A percentile compares a stretch with the other conserved stretches of the same genome.
These are phyloP conservation scores for Arthrinium puccinioides DNA, from an alignment of 2,329 filamentous ascomycete genomes.

Conservation along the genomic window DNA sequence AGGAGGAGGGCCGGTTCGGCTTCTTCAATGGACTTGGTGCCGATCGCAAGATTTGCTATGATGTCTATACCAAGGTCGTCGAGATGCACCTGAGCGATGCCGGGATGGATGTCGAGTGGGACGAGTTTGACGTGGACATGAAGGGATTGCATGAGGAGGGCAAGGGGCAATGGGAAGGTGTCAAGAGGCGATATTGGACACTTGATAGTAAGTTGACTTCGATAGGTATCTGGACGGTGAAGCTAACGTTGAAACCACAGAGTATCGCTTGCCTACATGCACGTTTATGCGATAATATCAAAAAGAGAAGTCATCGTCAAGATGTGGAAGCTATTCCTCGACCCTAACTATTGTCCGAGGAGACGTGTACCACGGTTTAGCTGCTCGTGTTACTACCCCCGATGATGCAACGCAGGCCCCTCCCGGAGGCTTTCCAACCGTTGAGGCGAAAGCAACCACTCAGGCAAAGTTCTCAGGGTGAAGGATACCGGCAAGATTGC, in stretches of 20 bases:
- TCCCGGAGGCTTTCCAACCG: no score
- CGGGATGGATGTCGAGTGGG: slow-evolving; percentile 84
- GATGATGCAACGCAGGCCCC: no score
- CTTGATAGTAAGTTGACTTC: slow-evolving; percentile 52
- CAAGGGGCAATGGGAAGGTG: slow-evolving; percentile 77
- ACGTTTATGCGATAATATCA: slow-evolving; percentile 57
- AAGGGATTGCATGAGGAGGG: slow-evolving; percentile 56
- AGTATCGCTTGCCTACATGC: slow-evolving; percentile 68
- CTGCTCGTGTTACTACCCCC: no score
- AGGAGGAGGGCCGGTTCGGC: slow-evolving; percentile 66
- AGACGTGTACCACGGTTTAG: no score
- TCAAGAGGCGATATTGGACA: slow-evolving; percentile 84
- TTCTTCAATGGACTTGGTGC: slow-evolving; percentile 91
- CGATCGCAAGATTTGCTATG: slow-evolving; percentile 87
- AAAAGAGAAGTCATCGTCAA: not conserved
- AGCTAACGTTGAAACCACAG: slow-evolving; percentile 24
- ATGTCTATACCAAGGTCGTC: slow-evolving; percentile 87
- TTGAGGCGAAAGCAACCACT: no score
- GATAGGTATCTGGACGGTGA: no score
- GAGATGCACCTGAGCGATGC: slow-evolving; percentile 88
- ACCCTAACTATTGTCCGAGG: no score
- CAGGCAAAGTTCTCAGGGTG: slow-evolving; percentile 59
- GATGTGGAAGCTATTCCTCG: not conserved
- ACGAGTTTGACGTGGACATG: slow-evolving; percentile 66
- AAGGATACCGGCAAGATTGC: slow-evolving; percentile 57